Evolutionary conservation across 805 yeast species (phyloP).

Genomic region (Saccharomyces mikatae): DNA sequence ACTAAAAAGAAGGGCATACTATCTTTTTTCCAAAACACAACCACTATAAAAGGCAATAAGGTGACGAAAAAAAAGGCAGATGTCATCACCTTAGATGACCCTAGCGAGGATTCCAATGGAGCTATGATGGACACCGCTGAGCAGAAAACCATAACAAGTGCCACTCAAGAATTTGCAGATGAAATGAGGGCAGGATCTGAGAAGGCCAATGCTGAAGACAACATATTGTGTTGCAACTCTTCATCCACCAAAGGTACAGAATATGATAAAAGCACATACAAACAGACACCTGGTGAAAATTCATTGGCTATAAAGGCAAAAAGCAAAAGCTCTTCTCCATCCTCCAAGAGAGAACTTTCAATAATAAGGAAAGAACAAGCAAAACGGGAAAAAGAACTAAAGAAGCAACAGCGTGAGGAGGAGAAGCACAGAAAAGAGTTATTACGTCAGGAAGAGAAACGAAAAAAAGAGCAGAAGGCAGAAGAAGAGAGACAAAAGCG

Average conservation of each 20-base stretch:
- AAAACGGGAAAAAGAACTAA: constrained; percentile 11
- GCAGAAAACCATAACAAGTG: background rate
- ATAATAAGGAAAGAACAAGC: constrained; percentile 7
- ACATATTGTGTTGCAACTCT: background rate
- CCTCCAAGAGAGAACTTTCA: constrained; percentile 7
- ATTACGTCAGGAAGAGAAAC: constrained; percentile 21
- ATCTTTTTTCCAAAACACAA: background rate
- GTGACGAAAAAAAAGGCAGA: background rate
- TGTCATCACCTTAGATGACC: background rate
- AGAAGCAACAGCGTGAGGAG: constrained; percentile 10
- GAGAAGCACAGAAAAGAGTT: constrained; percentile 14
- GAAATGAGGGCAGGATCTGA: background rate
- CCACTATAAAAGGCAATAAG: background rate
- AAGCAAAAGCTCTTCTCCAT: constrained; percentile 1
- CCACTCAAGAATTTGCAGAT: background rate
- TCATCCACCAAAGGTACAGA: background rate
- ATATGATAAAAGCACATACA: background rate
- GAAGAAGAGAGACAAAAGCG: constrained; percentile 23
- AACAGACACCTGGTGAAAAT: background rate
- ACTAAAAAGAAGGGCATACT: background rate
- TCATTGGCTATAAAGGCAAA: background rate
- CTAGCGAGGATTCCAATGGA: background rate
- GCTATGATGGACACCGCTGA: background rate
- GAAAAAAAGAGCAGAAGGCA: constrained; percentile 31
- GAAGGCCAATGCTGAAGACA: background rate